Evolutionary conservation across 1,284 basidiomycete genomes (phyloP).

Genomic region (Cutaneotrichosporon dermatis): DNA sequence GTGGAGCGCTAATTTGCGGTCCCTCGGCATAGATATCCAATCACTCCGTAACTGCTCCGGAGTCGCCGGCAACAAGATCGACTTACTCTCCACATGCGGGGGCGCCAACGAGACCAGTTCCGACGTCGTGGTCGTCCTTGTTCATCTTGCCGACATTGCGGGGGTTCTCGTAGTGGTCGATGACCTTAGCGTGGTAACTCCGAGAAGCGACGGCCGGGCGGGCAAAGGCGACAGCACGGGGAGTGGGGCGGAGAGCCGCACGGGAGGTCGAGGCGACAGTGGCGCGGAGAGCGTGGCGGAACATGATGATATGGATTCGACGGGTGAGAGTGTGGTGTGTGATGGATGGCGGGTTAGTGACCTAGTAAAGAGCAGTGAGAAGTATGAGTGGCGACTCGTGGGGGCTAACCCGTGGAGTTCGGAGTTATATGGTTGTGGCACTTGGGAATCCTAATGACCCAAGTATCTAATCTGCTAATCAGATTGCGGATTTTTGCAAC

Average conservation of each 20-base stretch:
- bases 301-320: conserved; percentile 15
- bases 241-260: conserved; percentile 16
- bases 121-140: conserved; percentile 53
- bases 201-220: conserved; percentile 45
- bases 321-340: background rate
- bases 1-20: too few relatives aligned
- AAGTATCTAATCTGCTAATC: too few relatives aligned
- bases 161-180: conserved; percentile 91
- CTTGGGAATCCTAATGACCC: too few relatives aligned
- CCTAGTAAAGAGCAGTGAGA: background rate
- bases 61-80: background rate
- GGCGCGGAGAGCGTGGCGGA: conserved; percentile 28
- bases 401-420: too few relatives aligned
- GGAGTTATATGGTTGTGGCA: too few relatives aligned
- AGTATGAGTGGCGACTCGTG: background rate
- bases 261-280: conserved; percentile 32
- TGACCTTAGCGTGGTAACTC: conserved; percentile 86
- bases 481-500: too few relatives aligned
- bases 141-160: conserved; percentile 68
- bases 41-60: background rate
- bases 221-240: conserved; percentile 10
- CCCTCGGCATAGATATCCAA: too few relatives aligned
- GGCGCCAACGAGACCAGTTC: conserved; percentile 96
- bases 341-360: conserved; percentile 4
- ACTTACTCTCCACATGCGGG: conserved; percentile 49